Evolutionary conservation across 306 rosid genomes (phyloP), one percentile per base, ranked within the genome.

Genomic region (Cercis canadensis): DNA sequence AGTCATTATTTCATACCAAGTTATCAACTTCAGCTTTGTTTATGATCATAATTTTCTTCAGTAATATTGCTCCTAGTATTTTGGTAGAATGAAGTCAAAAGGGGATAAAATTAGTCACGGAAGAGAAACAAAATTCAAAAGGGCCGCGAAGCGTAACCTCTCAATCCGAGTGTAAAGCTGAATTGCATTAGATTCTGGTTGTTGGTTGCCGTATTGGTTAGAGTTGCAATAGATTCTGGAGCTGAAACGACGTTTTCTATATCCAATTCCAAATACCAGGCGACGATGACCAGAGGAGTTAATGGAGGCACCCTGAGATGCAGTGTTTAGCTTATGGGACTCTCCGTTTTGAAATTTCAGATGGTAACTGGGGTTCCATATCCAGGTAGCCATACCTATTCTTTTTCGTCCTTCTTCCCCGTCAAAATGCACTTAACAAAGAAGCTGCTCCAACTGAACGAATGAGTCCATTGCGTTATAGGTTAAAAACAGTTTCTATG

Each of bases 161-260:
- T 90, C 98, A 51, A 94, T 90, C 65, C 84, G 92, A 8, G 92
- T 44, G 78, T 94, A 94, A 68, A 90, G 84, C 77, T 94, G 91
- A 76, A 94, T 74, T 21, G 88, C 84, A 40, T 86, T 75, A 0
- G 92, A 80, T 73, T 80, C 72, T 3, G 71, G 83, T 33, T 73
- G 79, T 60, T 62, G 62, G 19, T 41, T 14, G 59, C 40, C n/a
- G 36, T 76, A 41, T 6, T 83, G 79, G 19, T 82, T 70, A 21
- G 45, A 73, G 65, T 34, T 85, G 58, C 86, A 88, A 41, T 3
- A 74, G 66, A 85, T 79, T 75, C 74, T 54, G 46, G 68, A 46
- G 21, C 45, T 12, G 21, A 63, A 51, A 18, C 69, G 62, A 74
- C 41, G 46, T 16, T 44, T 49, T 18, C 65, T 50, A 15, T 11